Conservation (phyloP, 2,329 filamentous ascomycete species). For the Penicillium verrucosum region DNA sequence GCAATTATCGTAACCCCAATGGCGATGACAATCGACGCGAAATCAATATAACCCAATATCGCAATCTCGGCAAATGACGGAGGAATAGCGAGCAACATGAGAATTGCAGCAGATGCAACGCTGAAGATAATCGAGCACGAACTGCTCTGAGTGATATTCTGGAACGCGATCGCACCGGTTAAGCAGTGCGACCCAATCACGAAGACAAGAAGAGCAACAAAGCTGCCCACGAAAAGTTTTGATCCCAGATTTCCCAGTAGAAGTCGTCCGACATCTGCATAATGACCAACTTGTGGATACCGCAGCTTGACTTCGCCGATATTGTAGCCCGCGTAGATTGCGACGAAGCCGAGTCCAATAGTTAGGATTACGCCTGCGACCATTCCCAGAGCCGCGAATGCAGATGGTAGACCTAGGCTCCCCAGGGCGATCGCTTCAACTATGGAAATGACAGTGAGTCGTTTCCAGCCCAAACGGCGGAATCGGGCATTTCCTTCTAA, state of each 20-base stretch:
- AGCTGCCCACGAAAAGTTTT: conserved; percentile 7
- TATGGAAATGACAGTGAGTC: conserved; percentile 5
- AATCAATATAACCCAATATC: conserved; percentile 34
- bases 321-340: conserved; percentile 5
- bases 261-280: conserved; percentile 3
- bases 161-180: conserved; percentile 3
- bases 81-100: conserved; percentile 29
- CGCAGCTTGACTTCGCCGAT: conserved; percentile 4
- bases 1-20: conserved; percentile 33
- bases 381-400: conserved; percentile 5
- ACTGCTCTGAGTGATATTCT: conserved; percentile 2
- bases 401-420: conserved; percentile 2
- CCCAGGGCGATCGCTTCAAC: conserved; percentile 9
- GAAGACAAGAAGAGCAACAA: conserved; percentile 6
- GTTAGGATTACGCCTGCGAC: background rate
- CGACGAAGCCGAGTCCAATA: conserved; percentile 1
- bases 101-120: conserved; percentile 10
- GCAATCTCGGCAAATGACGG: conserved; percentile 33
- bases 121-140: conserved; percentile 3
- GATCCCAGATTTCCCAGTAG: background rate
- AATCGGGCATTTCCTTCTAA: background rate
- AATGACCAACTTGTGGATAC: conserved; percentile 5
- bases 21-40: conserved; percentile 30
- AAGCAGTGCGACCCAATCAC: conserved; percentile 7
- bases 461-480: conserved; percentile 6